A percentile compares a stretch with the other conserved stretches of the same genome.
Conservation (phyloP, 805 yeast genomes). For the Cyberlindnera suaveolens region DNA sequence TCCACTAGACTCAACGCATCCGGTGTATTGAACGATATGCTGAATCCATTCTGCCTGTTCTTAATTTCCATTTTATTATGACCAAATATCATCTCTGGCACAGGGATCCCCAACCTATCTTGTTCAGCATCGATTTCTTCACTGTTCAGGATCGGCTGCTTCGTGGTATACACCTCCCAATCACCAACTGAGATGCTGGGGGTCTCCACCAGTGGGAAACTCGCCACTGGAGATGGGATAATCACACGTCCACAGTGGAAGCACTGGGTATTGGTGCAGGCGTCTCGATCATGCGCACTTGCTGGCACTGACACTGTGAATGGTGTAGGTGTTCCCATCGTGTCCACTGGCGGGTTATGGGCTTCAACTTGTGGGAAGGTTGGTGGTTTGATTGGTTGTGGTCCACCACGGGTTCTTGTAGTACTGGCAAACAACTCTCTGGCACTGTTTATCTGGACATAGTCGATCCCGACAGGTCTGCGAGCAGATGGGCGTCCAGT, state of each 20-base stretch:
- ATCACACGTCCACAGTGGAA: slow-evolving; percentile 64
- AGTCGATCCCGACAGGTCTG: slow-evolving; percentile 36
- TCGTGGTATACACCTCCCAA: slow-evolving; percentile 71
- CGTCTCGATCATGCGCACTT: slow-evolving; percentile 26
- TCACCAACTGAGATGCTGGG: slow-evolving; percentile 66
- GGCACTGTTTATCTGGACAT: slow-evolving; percentile 54
- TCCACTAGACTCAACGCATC: slow-evolving; percentile 64
- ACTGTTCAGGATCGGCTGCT: slow-evolving; percentile 72
- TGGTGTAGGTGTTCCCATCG: slow-evolving; percentile 8
- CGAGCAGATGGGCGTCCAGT: not conserved
- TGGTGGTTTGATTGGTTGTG: not conserved
- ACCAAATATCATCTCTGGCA: slow-evolving; percentile 98
- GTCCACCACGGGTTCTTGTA: slow-evolving; percentile 27
- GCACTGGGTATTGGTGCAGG: slow-evolving; percentile 42
- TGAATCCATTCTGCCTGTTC: slow-evolving; percentile 34
- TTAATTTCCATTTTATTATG: slow-evolving; percentile 57
- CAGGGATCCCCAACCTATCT: slow-evolving; percentile 61
- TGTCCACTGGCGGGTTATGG: slow-evolving; percentile 7
- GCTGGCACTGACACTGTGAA: slow-evolving; percentile 35
- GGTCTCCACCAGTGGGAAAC: slow-evolving; percentile 53
- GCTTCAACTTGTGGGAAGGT: not conserved
- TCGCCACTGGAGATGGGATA: slow-evolving; percentile 70
- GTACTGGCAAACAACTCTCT: slow-evolving; percentile 50
- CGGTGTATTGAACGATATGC: slow-evolving; percentile 63
- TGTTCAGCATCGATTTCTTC: slow-evolving; percentile 62